phyloP scores from a whole-genome alignment of 2,329 filamentous ascomycete genomes.

The Coleophoma crateriformis region DNA sequence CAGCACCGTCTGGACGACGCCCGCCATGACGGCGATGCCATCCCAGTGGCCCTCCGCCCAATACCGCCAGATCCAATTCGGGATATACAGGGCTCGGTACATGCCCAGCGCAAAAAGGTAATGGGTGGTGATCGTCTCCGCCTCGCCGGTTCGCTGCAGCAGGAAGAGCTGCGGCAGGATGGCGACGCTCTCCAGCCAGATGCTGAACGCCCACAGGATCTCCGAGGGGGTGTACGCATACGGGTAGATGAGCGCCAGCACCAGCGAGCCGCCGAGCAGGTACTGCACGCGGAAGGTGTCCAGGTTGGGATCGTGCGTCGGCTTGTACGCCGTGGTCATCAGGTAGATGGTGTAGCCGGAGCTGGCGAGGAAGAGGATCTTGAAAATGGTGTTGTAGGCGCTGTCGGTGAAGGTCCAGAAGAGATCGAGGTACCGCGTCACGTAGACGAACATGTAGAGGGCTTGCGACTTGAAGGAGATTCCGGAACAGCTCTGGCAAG shows the following conservation, averaged over 20 bases:
- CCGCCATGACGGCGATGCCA: constrained; percentile 82
- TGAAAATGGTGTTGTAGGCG: constrained; percentile 91
- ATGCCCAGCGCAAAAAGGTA: constrained; percentile 90
- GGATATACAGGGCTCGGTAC: constrained; percentile 93
- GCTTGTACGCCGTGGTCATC: constrained; percentile 96
- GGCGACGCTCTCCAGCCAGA: constrained; percentile 95
- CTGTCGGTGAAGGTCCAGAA: constrained; percentile 69
- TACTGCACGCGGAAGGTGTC: constrained; percentile 98
- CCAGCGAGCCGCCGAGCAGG: constrained; percentile 72
- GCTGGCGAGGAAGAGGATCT: constrained; percentile 86
- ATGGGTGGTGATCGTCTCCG: constrained; percentile 98
- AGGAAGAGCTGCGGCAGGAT: constrained; percentile 98
- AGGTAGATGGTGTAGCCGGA: constrained; percentile 95
- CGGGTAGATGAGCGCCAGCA: constrained; percentile 77
- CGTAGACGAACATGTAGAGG: constrained; percentile 88
- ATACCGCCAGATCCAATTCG: constrained; percentile 96
- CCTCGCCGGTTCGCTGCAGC: constrained; percentile 94
- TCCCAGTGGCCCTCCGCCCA: constrained; percentile 75
- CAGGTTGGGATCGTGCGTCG: constrained; percentile 92
- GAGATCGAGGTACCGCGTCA: constrained; percentile 90
- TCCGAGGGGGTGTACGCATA: constrained; percentile 78
- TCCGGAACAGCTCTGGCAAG: constrained; percentile 81
- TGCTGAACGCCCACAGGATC: constrained; percentile 95
- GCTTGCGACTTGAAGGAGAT: constrained; percentile 99
- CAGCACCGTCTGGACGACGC: constrained; percentile 85